Percentiles rank a stretch among this genome's conserved stretches.
Conservation (phyloP, 2,329 filamentous ascomycete genomes). For the Aspergillus jensenii region DNA sequence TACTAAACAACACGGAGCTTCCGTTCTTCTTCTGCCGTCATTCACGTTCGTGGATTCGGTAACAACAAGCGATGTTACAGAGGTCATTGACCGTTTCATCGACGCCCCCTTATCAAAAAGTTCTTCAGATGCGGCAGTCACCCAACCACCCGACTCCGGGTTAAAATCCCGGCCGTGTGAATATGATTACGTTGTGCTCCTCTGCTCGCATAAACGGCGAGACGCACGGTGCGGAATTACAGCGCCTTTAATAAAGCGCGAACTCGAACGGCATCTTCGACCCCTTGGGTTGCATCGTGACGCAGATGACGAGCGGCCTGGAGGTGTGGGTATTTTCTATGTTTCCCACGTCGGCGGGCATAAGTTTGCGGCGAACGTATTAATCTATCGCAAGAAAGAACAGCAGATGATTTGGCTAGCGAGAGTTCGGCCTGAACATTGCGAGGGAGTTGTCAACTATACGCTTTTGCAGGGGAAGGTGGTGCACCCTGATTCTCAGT, state of each 20-base stretch:
- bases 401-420: conserved; percentile 73
- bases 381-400: conserved; percentile 68
- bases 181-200: conserved; percentile 77
- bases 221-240: conserved; percentile 90
- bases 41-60: conserved; percentile 79
- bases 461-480: conserved; percentile 87
- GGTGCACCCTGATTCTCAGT: conserved; percentile 77
- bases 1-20: conserved; percentile 51
- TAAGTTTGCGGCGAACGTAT: conserved; percentile 88
- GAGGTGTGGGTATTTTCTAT: conserved; percentile 87
- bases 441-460: conserved; percentile 81
- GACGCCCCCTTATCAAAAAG: conserved; percentile 54
- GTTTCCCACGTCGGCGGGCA: conserved; percentile 91
- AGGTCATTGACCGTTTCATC: conserved; percentile 67
- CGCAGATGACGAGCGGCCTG: conserved; percentile 75
- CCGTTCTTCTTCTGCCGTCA: conserved; percentile 75
- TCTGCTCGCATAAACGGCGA: conserved; percentile 85
- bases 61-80: conserved; percentile 62
- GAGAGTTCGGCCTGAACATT: conserved; percentile 80
- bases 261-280: conserved; percentile 79
- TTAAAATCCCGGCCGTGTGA: conserved; percentile 62
- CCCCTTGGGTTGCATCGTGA: conserved; percentile 78
- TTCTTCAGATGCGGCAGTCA: conserved; percentile 32
- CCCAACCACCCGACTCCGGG: conserved; percentile 47
- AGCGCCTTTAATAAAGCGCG: conserved; percentile 75